Evolutionary conservation across 2,329 filamentous ascomycete genomes (phyloP).

Genomic region (Aaosphaeria pasadenensis): DNA sequence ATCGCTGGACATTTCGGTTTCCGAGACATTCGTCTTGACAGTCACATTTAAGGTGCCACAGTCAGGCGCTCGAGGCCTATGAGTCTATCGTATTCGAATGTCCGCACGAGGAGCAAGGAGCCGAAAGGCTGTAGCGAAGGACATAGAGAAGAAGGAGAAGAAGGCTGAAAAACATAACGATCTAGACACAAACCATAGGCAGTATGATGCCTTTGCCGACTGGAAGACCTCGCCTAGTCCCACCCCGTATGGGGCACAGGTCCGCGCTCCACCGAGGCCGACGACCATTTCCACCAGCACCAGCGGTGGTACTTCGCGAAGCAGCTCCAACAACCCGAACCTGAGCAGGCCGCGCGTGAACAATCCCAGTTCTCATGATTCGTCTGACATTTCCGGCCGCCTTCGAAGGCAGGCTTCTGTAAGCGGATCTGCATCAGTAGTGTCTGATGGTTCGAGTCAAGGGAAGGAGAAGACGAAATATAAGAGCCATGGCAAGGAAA

Average conservation of each 20-base stretch:
- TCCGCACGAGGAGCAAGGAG: slow-evolving; percentile 39
- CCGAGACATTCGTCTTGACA: too few relatives aligned
- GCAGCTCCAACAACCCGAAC: slow-evolving; percentile 22
- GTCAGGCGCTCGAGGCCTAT: neutral
- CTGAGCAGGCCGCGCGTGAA: slow-evolving; percentile 14
- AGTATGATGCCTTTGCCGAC: slow-evolving; percentile 26
- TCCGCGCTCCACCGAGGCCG: slow-evolving; percentile 17
- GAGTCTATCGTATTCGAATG: slow-evolving; percentile 17
- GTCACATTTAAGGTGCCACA: too few relatives aligned
- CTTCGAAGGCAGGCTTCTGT: slow-evolving; percentile 18
- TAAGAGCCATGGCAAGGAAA: slow-evolving; percentile 36
- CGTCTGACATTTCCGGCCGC: slow-evolving; percentile 10
- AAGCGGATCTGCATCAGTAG: slow-evolving; percentile 18
- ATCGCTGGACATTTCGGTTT: neutral
- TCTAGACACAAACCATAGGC: slow-evolving; percentile 17
- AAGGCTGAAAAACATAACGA: slow-evolving; percentile 29
- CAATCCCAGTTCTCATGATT: slow-evolving; percentile 21
- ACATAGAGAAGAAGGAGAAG: slow-evolving; percentile 40
- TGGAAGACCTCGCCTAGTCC: slow-evolving; percentile 23
- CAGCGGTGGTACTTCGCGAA: slow-evolving; percentile 28
- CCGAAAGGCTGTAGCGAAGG: slow-evolving; percentile 39
- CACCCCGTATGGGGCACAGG: neutral
- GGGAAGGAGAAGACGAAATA: slow-evolving; percentile 33
- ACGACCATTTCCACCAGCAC: slow-evolving; percentile 25
- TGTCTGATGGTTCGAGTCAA: slow-evolving; percentile 26